These are phyloP conservation scores for Dendrothele bispora DNA, from an alignment of 768 basidiomycete genomes.

Conservation along the genomic window DNA sequence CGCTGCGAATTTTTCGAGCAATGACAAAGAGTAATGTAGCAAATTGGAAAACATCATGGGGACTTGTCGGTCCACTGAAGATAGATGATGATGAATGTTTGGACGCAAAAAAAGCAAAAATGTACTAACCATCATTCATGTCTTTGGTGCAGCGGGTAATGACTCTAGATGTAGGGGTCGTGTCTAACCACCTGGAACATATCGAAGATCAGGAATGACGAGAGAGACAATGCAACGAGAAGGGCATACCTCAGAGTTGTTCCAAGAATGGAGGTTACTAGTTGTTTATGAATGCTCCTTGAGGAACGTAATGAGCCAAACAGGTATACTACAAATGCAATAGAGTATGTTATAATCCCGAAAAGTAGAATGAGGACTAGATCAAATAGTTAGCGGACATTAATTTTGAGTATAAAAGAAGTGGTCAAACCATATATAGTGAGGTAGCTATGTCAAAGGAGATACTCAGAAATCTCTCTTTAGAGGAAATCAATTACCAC, in stretches of 20 bases:
- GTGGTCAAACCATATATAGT: too few species aligned
- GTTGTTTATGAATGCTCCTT: constrained; percentile 28
- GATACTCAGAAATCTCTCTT: too few species aligned
- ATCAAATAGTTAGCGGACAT: neutral
- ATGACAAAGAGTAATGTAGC: constrained; percentile 26
- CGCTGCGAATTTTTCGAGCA: constrained; percentile 44
- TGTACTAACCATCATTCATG: constrained; percentile 27
- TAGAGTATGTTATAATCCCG: neutral
- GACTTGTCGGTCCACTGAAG: neutral
- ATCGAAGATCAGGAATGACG: neutral
- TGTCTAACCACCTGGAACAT: constrained; percentile 23
- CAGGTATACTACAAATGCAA: constrained; percentile 3
- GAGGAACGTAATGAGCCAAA: constrained; percentile 4
- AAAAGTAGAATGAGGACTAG: constrained; percentile 3
- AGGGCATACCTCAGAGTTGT: constrained; percentile 36
- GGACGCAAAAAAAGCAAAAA: neutral
- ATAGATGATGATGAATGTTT: constrained; percentile 2
- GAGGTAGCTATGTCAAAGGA: too few species aligned
- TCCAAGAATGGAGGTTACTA: constrained; percentile 39
- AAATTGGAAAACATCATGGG: constrained; percentile 10
- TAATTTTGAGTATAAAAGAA: too few species aligned
- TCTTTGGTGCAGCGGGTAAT: constrained; percentile 51
- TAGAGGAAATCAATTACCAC: too few species aligned
- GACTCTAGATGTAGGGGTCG: constrained; percentile 30
- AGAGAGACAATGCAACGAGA: neutral